Evolutionary conservation across 2,329 filamentous ascomycete species (phyloP).

Genomic region (Davidsoniella virescens): DNA sequence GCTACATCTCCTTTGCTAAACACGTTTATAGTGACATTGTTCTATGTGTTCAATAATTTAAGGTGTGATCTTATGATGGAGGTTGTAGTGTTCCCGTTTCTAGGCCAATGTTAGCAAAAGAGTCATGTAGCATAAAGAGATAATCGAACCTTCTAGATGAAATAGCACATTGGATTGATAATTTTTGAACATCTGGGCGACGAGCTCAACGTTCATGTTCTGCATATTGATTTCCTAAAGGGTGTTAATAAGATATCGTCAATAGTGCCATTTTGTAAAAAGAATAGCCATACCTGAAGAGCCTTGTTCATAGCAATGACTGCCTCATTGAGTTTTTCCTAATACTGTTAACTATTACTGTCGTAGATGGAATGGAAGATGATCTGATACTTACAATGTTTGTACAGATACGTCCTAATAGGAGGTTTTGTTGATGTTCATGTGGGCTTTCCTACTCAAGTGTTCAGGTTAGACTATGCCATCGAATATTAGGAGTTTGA

Average conservation of each 20-base stretch:
- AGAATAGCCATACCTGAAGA: slow-evolving; percentile 45
- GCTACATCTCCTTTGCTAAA: too few species aligned
- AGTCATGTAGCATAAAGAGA: neutral
- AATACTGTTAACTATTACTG: slow-evolving; percentile 12
- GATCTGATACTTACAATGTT: slow-evolving; percentile 59
- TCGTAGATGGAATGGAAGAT: neutral
- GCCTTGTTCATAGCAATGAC: slow-evolving; percentile 84
- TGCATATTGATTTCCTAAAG: slow-evolving; percentile 86
- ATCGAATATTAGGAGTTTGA: neutral
- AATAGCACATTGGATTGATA: slow-evolving; percentile 97
- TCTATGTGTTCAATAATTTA: too few species aligned
- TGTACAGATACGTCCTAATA: slow-evolving; percentile 88
- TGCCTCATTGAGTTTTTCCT: slow-evolving; percentile 97
- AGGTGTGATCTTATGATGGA: slow-evolving; percentile 35
- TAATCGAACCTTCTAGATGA: slow-evolving; percentile 68
- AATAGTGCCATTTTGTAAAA: neutral
- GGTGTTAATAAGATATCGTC: neutral
- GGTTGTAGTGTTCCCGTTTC: slow-evolving; percentile 74
- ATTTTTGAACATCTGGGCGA: slow-evolving; percentile 99
- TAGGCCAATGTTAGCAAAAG: slow-evolving; percentile 21
- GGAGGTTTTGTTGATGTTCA: slow-evolving; percentile 87
- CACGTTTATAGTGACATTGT: too few species aligned
- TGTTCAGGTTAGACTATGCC: neutral
- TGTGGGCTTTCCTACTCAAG: slow-evolving; percentile 72
- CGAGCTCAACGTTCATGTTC: slow-evolving; percentile 97